Conservation (phyloP, 495 filamentous ascomycete species). For the Trichoderma erinaceum region DNA sequence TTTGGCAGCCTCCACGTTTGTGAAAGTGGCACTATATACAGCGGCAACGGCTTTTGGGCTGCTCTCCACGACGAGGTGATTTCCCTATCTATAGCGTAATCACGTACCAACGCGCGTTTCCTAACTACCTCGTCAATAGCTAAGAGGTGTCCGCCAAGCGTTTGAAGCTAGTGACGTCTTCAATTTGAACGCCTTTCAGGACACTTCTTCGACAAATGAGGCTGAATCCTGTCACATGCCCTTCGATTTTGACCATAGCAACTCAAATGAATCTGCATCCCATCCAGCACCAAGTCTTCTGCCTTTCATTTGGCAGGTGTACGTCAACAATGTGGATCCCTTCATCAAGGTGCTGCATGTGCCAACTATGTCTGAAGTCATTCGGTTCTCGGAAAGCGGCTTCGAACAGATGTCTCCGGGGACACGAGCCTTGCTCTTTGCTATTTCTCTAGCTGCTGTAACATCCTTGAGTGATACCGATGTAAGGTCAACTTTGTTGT, state of each 20-base stretch:
- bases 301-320: slow-evolving; percentile 16
- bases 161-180: not conserved
- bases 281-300: slow-evolving; percentile 4
- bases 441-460: slow-evolving; percentile 16
- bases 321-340: slow-evolving; percentile 15
- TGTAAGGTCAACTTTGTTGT: not conserved
- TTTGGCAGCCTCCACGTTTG: not conserved
- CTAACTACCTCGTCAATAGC: not conserved
- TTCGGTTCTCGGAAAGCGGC: not conserved
- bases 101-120: not conserved
- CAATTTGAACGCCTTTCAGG: not conserved
- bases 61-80: slow-evolving; percentile 6
- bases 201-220: not conserved
- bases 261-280: not conserved
- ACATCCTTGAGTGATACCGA: not conserved
- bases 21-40: not conserved
- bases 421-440: slow-evolving; percentile 1
- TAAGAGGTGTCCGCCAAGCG: slow-evolving; percentile 1
- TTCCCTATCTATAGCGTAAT: not conserved
- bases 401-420: not conserved
- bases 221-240: not conserved
- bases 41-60: not conserved
- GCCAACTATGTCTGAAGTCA: not conserved
- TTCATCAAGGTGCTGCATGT: slow-evolving; percentile 15
- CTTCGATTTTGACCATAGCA: not conserved